Conservation (phyloP, 768 basidiomycete genomes). For the Panaeolus papilionaceus region DNA sequence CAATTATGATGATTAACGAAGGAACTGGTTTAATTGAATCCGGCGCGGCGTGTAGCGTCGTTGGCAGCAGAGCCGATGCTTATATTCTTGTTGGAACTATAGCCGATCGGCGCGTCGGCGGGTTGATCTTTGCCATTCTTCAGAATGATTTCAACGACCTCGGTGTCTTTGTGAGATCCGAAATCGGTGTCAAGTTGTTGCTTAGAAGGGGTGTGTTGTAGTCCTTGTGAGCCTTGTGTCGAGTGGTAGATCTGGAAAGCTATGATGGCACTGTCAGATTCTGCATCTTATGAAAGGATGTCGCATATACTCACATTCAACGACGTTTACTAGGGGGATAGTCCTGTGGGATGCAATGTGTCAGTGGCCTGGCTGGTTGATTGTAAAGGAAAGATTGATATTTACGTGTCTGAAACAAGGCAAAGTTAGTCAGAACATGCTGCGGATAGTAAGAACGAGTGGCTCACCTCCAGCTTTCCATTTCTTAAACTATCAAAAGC, state of each 20-base stretch:
- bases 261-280: conserved; percentile 30
- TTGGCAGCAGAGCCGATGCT: conserved; percentile 38
- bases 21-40: conserved; percentile 1
- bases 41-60: conserved; percentile 6
- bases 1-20: not conserved
- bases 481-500: conserved; percentile 62
- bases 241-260: conserved; percentile 79
- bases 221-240: conserved; percentile 78
- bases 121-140: conserved; percentile 66
- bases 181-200: conserved; percentile 84
- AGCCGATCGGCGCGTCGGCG: conserved; percentile 48
- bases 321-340: conserved; percentile 74
- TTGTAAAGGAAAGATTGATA: conserved; percentile 21
- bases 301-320: conserved; percentile 69
- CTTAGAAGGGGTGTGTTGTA: conserved; percentile 75
- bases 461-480: conserved; percentile 81
- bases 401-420: conserved; percentile 67
- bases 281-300: not conserved
- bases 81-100: conserved; percentile 29
- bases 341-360: conserved; percentile 47
- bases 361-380: conserved; percentile 10
- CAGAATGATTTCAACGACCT: conserved; percentile 66
- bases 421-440: conserved; percentile 24
- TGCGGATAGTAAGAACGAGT: conserved; percentile 22
- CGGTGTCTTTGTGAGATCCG: conserved; percentile 65